phyloP scores from a whole-genome alignment of 441 rosid genomes.

The Gossypium schwendimanii region DNA sequence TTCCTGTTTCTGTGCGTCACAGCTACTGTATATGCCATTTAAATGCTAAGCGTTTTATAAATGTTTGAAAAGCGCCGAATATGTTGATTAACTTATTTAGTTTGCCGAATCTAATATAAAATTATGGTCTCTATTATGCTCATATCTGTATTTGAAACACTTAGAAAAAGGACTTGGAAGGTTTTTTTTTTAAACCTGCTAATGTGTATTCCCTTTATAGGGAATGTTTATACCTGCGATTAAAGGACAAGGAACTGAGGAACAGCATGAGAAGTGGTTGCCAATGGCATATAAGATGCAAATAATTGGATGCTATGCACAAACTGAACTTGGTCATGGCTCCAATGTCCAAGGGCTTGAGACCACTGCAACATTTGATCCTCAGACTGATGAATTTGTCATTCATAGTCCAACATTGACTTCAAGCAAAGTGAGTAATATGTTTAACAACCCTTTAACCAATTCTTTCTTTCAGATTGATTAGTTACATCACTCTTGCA shows the following conservation, averaged over 20 bases:
- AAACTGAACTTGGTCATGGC: slow-evolving; percentile 98
- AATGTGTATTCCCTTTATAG: slow-evolving; percentile 27
- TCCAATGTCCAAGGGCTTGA: slow-evolving; percentile 97
- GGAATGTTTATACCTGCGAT: slow-evolving; percentile 95
- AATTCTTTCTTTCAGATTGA: neutral
- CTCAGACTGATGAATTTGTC: slow-evolving; percentile 71
- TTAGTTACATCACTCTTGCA: neutral
- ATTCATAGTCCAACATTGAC: slow-evolving; percentile 83
- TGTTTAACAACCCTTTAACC: neutral
- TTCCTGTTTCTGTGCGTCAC: neutral
- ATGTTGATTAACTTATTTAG: neutral
- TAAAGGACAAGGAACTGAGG: slow-evolving; percentile 87
- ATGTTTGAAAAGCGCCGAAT: neutral
- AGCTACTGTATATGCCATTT: neutral
- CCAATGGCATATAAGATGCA: slow-evolving; percentile 89
- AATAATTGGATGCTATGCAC: slow-evolving; percentile 97
- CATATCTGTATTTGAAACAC: slow-evolving; percentile 3
- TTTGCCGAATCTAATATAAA: neutral
- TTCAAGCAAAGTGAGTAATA: slow-evolving; percentile 68
- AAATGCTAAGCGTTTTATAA: neutral
- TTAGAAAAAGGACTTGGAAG: neutral
- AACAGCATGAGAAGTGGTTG: slow-evolving; percentile 90
- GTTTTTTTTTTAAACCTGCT: neutral
- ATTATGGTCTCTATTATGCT: neutral
- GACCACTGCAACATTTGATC: slow-evolving; percentile 92